These are phyloP conservation scores for Leccinum ochraceum DNA, from an alignment of 768 basidiomycete genomes.

Conservation along the genomic window DNA sequence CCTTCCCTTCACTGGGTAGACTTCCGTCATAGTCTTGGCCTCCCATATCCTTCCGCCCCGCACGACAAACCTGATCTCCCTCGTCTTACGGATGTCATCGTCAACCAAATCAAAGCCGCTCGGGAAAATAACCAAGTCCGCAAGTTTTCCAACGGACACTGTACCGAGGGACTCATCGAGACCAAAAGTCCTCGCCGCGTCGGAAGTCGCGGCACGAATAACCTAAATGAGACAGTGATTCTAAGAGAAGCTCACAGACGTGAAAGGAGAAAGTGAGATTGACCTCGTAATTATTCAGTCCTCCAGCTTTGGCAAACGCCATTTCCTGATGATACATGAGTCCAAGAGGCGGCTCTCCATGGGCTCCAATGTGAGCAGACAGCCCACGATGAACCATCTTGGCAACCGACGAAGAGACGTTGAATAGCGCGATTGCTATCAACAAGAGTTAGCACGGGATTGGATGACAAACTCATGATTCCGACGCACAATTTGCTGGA, in stretches of 20 bases:
- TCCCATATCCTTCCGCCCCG: constrained; percentile 74
- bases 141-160: constrained; percentile 64
- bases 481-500: constrained; percentile 54
- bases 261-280: constrained; percentile 1
- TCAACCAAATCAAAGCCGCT: constrained; percentile 57
- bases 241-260: background rate
- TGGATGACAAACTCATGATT: background rate
- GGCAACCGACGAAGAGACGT: constrained; percentile 66
- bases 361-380: constrained; percentile 67
- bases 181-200: constrained; percentile 65
- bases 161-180: constrained; percentile 63
- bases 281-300: constrained; percentile 72
- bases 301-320: constrained; percentile 62
- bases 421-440: constrained; percentile 64
- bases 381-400: constrained; percentile 69
- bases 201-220: constrained; percentile 65
- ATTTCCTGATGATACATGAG: constrained; percentile 80
- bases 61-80: constrained; percentile 55
- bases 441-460: background rate
- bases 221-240: constrained; percentile 40
- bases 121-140: constrained; percentile 69
- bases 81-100: constrained; percentile 50
- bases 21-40: constrained; percentile 63
- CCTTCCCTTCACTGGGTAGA: constrained; percentile 69
- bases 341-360: constrained; percentile 72